Base-by-base conservation (phyloP, 768 basidiomycete genomes). In the Candolleomyces efflorescens region DNA sequence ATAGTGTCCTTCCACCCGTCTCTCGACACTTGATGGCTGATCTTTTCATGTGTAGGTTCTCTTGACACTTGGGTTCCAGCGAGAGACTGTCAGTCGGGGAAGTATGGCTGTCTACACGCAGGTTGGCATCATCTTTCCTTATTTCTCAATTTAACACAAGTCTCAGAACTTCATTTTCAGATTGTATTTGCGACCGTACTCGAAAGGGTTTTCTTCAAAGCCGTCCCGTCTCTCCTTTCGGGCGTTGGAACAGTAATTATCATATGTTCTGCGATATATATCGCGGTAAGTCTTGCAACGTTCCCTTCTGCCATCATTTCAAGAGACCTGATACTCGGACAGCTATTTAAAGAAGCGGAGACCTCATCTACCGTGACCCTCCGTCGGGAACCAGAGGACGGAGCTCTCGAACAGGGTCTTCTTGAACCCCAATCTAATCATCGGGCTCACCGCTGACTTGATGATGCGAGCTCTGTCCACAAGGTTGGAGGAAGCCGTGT, bases 41-140 rank as follows among this genome's bases (percentile, higher is more conserved):
- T 15, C 41, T 55, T 17, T 0, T 20, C 22, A 12, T 39, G 22
- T 43, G 5, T 23, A 36, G 44, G 5, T 50, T 24, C 43, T 24
- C 5, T 46, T 56, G 46, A 64, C 67, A 7, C 60, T 67, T 63
- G 67, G 67, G 1, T 59, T 68, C 3, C 67, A 68, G 43, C 60
- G 67, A 20, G 67, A 68, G 56, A 64, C 67, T 11, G 67, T 32
- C 26, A 27, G 51, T 26, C 23, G 32, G 18, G 51, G 51, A 52
- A 52, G 51, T 22, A 52, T 52, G 51, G 24, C 51, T 17, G 32
- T 52, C 12, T 52, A 52, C 24, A 52, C 51, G 1, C 51, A 52
- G 32, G 51, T 37, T 18, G 24, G 23, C 9, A 17, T 2, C n/a
- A n/a, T n/a, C n/a, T n/a, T n/a, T n/a, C n/a, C n/a, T 15, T 15